Evolutionary conservation across 129 eudicot species (phyloP).

Genomic region (Ambrosia artemisiifolia): DNA sequence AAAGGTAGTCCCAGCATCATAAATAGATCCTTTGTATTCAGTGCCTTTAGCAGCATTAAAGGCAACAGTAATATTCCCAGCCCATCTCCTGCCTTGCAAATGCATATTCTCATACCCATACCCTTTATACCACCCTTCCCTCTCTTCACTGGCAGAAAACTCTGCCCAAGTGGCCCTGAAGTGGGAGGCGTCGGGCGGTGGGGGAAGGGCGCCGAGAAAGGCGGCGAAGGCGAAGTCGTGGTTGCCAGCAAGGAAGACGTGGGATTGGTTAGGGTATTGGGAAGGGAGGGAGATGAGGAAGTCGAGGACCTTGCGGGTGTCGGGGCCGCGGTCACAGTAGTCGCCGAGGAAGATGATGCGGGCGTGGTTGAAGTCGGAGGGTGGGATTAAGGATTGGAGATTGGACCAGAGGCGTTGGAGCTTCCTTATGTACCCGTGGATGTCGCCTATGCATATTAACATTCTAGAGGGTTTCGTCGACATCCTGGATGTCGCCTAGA

Average conservation of each 20-base stretch:
- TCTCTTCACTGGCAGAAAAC: constrained; percentile 52
- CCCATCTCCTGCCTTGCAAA: constrained; percentile 87
- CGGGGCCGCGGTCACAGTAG: constrained; percentile 80
- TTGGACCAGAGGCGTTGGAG: constrained; percentile 39
- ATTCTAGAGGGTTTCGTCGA: neutral
- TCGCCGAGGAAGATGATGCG: constrained; percentile 75
- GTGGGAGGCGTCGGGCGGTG: constrained; percentile 50
- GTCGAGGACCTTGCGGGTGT: constrained; percentile 59
- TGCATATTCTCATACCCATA: constrained; percentile 75
- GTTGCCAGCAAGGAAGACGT: constrained; percentile 77
- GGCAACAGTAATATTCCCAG: constrained; percentile 46
- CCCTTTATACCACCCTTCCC: constrained; percentile 83
- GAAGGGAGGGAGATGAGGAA: constrained; percentile 63
- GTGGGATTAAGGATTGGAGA: constrained; percentile 25
- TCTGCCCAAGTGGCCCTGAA: constrained; percentile 68
- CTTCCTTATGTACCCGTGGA: constrained; percentile 41
- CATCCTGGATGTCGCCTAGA: too few relatives aligned
- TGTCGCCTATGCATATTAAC: constrained; percentile 34
- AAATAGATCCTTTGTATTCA: constrained; percentile 66
- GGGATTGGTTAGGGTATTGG: constrained; percentile 71
- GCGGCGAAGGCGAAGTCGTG: constrained; percentile 85
- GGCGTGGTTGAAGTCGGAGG: constrained; percentile 17
- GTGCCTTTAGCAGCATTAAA: constrained; percentile 55
- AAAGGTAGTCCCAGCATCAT: constrained; percentile 74
- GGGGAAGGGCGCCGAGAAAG: constrained; percentile 60